Evolutionary conservation across 2,329 filamentous ascomycete genomes (phyloP), one percentile per base, ranked within the genome.

Genomic region (Colletotrichum sp.): DNA sequence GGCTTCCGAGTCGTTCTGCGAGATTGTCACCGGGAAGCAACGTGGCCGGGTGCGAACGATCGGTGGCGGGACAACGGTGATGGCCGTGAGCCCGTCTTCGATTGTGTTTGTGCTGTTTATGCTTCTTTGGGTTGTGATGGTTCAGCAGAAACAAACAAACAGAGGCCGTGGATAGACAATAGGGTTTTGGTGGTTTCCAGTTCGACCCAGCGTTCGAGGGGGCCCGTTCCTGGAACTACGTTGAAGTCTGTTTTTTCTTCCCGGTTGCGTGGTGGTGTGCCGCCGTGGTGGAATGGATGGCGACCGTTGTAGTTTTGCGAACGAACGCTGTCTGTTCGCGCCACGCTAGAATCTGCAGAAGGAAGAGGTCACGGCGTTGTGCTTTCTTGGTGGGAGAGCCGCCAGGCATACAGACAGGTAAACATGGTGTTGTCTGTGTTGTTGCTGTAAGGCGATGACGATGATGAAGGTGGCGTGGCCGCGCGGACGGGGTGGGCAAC

Each of bases 251-350:
- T n/a, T 36, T 26, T 28, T 6, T 65, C 21, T n/a, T 16, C n/a
- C 59, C 30, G 44, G 30, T 65, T 49, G 26, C 32, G 30, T 32
- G 13, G 30, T 39, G 30, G 26, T 30, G 30, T 26, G 60, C 66
- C 55, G 55, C 57, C 39, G 39, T 24, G 36, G 30, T 34, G 39
- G 39, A 44, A n/a, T 44, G 39, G 71, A 57, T 65, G 30, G 71
- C 44, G 66, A 34, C 62, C 72, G 67, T 71, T 75, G 67, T 26
- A 39, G 39, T 44, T 8, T 32, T 44, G 30, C 72, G 72, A 60
- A 59, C 72, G 67, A 71, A 44, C 32, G 44, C 59, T 34, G 66
- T 73, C 71, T 73, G 71, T 73, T 73, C 71, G 71, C 66, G 55
- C 57, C 57, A 73, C 66, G 57, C 66, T 73, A 73, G 30, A 73